Conservation (phyloP, 495 filamentous ascomycete species). For the Saxispiralis lemnorum region DNA sequence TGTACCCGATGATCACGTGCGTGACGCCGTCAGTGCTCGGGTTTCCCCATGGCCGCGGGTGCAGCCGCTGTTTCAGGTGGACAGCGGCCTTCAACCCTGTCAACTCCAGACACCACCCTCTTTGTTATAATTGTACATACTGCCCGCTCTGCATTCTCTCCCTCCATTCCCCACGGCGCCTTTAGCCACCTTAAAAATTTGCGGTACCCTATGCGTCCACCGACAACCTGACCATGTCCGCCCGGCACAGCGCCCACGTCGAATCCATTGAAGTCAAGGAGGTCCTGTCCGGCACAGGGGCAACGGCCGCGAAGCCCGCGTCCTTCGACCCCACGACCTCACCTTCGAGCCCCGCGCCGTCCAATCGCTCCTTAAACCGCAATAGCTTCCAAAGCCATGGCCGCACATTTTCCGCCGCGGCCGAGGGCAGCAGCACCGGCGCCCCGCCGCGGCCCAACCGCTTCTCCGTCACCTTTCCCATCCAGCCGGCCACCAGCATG, state of each 20-base stretch:
- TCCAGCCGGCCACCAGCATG: conserved; percentile 23
- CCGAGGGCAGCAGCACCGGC: neutral
- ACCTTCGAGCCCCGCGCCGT: conserved; percentile 2
- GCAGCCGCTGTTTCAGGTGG: no score
- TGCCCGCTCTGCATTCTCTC: no score
- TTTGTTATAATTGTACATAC: no score
- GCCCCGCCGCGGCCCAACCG: conserved; percentile 41
- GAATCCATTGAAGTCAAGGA: neutral
- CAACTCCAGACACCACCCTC: no score
- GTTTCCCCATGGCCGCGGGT: no score
- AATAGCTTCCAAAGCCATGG: conserved; percentile 3
- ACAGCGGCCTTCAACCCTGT: no score
- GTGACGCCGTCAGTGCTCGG: no score
- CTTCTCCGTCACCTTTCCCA: conserved; percentile 64
- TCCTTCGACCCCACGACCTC: conserved; percentile 9
- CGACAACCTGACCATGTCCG: no score
- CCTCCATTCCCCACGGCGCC: no score
- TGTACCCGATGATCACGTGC: no score
- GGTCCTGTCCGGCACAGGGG: neutral
- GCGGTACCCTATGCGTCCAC: no score
- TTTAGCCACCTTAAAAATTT: no score
- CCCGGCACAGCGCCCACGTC: neutral
- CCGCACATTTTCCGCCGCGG: conserved; percentile 4
- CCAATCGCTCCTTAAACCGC: neutral
- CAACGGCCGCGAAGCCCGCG: conserved; percentile 6